phyloP scores from a whole-genome alignment of 2,329 filamentous ascomycete genomes.

The Fusarium torulosum region DNA sequence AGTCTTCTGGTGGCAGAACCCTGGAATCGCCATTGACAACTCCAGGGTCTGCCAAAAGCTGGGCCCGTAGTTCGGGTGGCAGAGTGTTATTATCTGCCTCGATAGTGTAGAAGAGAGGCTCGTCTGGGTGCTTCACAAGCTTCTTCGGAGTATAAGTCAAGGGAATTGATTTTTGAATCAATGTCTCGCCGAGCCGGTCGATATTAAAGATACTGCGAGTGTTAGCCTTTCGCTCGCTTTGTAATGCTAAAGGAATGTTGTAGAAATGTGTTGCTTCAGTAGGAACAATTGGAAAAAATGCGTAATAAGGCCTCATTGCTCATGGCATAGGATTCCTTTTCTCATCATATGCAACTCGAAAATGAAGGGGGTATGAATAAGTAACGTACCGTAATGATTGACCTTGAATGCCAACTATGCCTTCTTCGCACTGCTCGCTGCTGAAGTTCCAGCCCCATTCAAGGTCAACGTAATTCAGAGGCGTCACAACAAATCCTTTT shows the following conservation, averaged over 20 bases:
- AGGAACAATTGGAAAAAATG: conserved; percentile 92
- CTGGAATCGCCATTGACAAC: conserved; percentile 79
- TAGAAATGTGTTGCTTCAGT: conserved; percentile 70
- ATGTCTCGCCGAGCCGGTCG: conserved; percentile 85
- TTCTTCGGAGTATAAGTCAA: conserved; percentile 91
- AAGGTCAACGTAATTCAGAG: conserved; percentile 86
- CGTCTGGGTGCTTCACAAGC: conserved; percentile 87
- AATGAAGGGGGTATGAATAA: conserved; percentile 46
- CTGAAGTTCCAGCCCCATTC: conserved; percentile 98
- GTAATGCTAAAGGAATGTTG: conserved; percentile 30
- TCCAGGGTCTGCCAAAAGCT: conserved; percentile 78
- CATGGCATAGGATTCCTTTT: conserved; percentile 66
- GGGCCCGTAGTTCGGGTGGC: conserved; percentile 79
- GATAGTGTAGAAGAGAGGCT: conserved; percentile 92
- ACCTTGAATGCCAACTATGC: conserved; percentile 92
- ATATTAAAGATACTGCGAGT: conserved; percentile 84
- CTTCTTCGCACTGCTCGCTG: conserved; percentile 92
- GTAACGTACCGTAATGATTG: conserved; percentile 82
- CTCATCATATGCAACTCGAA: conserved; percentile 71
- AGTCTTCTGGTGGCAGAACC: conserved; percentile 81
- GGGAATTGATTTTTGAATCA: conserved; percentile 87
- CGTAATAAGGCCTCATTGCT: conserved; percentile 68
- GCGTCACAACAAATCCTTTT: conserved; percentile 90
- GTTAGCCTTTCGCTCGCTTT: conserved; percentile 50
- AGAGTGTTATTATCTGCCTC: conserved; percentile 94